Evolutionary conservation across 306 rosid species (phyloP).

Genomic region (Morella rubra): DNA sequence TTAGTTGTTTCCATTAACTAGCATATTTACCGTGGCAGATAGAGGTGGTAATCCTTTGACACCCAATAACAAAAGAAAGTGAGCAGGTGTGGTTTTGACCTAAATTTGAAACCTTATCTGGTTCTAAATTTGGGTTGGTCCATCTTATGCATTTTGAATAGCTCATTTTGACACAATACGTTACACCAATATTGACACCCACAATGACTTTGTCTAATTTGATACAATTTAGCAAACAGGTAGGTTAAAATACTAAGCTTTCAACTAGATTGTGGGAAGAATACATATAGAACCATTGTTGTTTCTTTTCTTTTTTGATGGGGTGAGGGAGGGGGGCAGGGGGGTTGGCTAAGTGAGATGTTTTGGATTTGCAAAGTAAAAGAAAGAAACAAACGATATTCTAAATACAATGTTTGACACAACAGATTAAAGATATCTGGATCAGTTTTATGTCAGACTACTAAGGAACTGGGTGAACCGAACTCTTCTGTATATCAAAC

Average conservation of each 20-base stretch:
- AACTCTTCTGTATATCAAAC: background rate
- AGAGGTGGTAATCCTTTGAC: too few species aligned
- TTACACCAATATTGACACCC: background rate
- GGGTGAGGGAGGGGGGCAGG: too few species aligned
- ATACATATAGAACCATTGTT: too few species aligned
- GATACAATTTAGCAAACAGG: background rate
- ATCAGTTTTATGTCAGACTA: background rate
- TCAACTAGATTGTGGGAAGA: background rate
- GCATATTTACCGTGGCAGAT: too few species aligned
- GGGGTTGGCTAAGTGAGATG: background rate
- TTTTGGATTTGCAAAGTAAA: background rate
- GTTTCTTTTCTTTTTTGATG: too few species aligned
- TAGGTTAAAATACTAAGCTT: background rate
- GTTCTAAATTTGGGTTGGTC: background rate
- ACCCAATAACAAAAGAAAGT: background rate
- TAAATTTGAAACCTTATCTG: background rate
- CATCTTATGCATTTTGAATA: background rate
- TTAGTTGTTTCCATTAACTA: background rate
- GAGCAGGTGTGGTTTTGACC: conserved; percentile 1
- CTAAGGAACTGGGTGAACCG: background rate
- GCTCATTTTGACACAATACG: background rate
- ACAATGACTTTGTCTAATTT: background rate
- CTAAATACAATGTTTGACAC: background rate
- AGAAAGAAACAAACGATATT: background rate
- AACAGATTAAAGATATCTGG: background rate